Evolutionary conservation across 768 basidiomycete genomes (phyloP), one percentile per base, ranked within the genome.

Genomic region (Lentinus tigrinus): DNA sequence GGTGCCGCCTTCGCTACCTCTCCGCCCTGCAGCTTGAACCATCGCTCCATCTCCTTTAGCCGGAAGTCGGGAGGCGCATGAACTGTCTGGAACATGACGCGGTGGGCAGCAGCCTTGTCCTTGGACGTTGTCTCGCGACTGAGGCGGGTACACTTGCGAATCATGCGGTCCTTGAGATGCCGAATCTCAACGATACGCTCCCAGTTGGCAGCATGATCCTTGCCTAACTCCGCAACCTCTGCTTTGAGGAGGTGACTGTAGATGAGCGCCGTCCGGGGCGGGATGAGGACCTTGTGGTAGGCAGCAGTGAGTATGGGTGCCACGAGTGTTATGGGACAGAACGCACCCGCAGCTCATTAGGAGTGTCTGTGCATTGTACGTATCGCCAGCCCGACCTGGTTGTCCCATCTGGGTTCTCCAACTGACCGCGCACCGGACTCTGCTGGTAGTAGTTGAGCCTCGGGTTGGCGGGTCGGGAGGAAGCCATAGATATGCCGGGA

Each of bases 81-180:
- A 38, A 88, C 73, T 11, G 86, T 85, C 60, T 85, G 83, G 71
- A 89, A 89, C 31, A 80, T 75, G 52, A 77, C 72, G 17, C 34
- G 77, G 70, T 49, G 75, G 69, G n/a, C 68, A 65, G n/a, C 68
- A 65, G 19, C 73, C 72, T 52, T 75, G 63, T 54, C 76, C 71
- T 71, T 76, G 26, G 74, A 68, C 28, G 76, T 67, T 13, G 79
- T 73, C 54, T 71, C 71, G 61, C 79, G 83, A 44, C 82, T 80
- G 43, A 89, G 73, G 54, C 85, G 82, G 62, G 84, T 83, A 67
- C 87, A 89, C 66, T 90, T 91, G 70, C 88, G 85, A 61, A 89
- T 84, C 88, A 90, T 89, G 57, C 89, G 81, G 69, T 91, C 88
- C 74, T 91, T 91, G 65, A 91, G 77, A 62, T 84, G 88, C 14